phyloP scores from a whole-genome alignment of 2,329 filamentous ascomycete species.

The Anthostomella pinea region DNA sequence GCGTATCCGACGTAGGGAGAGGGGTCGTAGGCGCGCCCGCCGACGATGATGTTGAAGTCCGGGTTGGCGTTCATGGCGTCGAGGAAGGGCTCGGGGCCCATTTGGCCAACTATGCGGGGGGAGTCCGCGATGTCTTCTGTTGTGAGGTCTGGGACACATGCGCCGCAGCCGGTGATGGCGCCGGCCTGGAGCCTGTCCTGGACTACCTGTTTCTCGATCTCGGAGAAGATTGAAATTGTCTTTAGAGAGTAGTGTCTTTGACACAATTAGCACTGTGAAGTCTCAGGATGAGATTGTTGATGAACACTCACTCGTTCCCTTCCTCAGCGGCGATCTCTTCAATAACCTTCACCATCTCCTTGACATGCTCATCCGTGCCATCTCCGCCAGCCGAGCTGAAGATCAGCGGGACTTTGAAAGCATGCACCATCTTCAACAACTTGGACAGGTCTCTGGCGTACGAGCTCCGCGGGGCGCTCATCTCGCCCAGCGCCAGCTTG shows the following conservation, averaged over 20 bases:
- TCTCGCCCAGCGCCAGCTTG: conserved; percentile 40
- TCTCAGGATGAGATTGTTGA: neutral
- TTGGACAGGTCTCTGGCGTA: conserved; percentile 43
- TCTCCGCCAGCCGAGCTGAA: conserved; percentile 47
- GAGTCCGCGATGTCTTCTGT: conserved; percentile 37
- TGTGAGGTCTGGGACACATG: conserved; percentile 39
- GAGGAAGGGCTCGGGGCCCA: conserved; percentile 42
- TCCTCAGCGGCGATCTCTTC: conserved; percentile 31
- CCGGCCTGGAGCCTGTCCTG: conserved; percentile 16
- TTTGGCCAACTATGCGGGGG: conserved; percentile 39
- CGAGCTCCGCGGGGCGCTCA: conserved; percentile 37
- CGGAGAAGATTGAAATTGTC: conserved; percentile 37
- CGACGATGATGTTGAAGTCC: conserved; percentile 43
- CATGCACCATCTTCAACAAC: conserved; percentile 34
- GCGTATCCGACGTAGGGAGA: conserved; percentile 39
- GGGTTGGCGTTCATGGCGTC: conserved; percentile 29
- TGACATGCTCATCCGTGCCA: conserved; percentile 43
- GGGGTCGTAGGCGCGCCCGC: conserved; percentile 42
- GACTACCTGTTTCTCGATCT: conserved; percentile 32
- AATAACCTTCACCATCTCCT: conserved; percentile 39
- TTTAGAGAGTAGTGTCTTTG: conserved; percentile 32
- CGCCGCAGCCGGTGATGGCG: conserved; percentile 36
- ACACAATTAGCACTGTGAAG: neutral
- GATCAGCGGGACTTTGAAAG: conserved; percentile 37
- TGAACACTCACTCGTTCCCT: conserved; percentile 17